Evolutionary conservation across 2,329 filamentous ascomycete species (phyloP).

Genomic region (Penicillium sclerotiorum): DNA sequence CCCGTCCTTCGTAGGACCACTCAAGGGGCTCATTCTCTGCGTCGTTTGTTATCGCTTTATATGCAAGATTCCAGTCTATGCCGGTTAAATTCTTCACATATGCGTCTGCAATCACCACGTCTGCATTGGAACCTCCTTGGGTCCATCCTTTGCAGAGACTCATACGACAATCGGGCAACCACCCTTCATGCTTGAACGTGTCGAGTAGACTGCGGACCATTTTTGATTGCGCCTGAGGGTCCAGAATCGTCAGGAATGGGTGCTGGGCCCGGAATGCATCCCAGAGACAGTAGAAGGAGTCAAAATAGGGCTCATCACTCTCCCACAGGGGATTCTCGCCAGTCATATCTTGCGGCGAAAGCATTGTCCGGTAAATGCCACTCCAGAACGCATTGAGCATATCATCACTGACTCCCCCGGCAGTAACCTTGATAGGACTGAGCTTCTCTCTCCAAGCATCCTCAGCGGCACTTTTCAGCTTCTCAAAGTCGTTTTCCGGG

Average conservation of each 20-base stretch:
- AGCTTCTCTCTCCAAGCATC: constrained; percentile 63
- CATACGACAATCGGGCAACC: constrained; percentile 37
- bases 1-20: constrained; percentile 69
- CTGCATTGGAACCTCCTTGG: constrained; percentile 56
- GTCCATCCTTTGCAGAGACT: constrained; percentile 36
- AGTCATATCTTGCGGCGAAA: constrained; percentile 70
- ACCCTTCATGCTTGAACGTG: constrained; percentile 34
- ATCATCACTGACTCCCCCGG: constrained; percentile 54
- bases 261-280: constrained; percentile 26
- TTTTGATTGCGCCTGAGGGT: constrained; percentile 27
- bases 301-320: constrained; percentile 67
- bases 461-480: constrained; percentile 47
- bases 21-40: constrained; percentile 68
- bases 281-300: constrained; percentile 62
- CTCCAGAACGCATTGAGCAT: constrained; percentile 65
- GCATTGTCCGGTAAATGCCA: constrained; percentile 68
- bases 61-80: constrained; percentile 68
- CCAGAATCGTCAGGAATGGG: constrained; percentile 32
- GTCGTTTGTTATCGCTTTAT: constrained; percentile 68
- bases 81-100: constrained; percentile 66
- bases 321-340: constrained; percentile 69
- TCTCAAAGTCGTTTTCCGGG: constrained; percentile 50
- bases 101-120: constrained; percentile 66
- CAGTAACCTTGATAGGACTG: constrained; percentile 56
- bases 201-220: constrained; percentile 34